A percentile compares a stretch with the other conserved stretches of the same genome.
Evolutionary conservation across 345 rosid genomes (phyloP).

Genomic region (Linum usitatissimum): DNA sequence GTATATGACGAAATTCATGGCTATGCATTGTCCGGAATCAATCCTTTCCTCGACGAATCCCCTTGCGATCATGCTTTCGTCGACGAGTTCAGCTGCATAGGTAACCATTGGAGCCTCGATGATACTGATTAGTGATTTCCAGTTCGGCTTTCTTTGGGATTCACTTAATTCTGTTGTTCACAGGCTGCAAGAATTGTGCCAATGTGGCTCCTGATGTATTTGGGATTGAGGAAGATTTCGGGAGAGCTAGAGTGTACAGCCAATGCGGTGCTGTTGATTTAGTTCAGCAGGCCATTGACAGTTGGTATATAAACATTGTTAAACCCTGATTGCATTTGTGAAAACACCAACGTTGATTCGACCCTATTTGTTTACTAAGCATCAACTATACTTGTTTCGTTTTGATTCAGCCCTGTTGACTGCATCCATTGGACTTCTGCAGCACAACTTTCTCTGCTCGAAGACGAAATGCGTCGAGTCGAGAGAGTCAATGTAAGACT

Average conservation of each 20-base stretch:
- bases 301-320: slow-evolving; percentile 39
- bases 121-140: not conserved
- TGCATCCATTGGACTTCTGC: slow-evolving; percentile 95
- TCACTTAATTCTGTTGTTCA: not conserved
- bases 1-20: slow-evolving; percentile 97
- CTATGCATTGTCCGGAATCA: slow-evolving; percentile 60
- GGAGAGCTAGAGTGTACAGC: slow-evolving; percentile 78
- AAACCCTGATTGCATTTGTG: not conserved
- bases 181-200: slow-evolving; percentile 96
- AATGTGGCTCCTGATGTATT: slow-evolving; percentile 64
- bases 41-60: slow-evolving; percentile 82
- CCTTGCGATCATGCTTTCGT: slow-evolving; percentile 69
- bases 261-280: slow-evolving; percentile 52
- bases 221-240: slow-evolving; percentile 81
- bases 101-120: slow-evolving; percentile 21
- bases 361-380: not conserved
- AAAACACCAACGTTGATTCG: not conserved
- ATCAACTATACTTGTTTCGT: not conserved
- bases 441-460: slow-evolving; percentile 81
- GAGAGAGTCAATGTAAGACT: slow-evolving; percentile 87
- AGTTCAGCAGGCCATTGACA: slow-evolving; percentile 78
- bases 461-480: slow-evolving; percentile 91
- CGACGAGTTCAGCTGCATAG: slow-evolving; percentile 96
- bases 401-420: slow-evolving; percentile 77
- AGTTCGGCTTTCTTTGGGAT: not conserved